These are phyloP conservation scores for Fusarium chaquense DNA, from an alignment of 2,329 filamentous ascomycete species.

Conservation along the genomic window DNA sequence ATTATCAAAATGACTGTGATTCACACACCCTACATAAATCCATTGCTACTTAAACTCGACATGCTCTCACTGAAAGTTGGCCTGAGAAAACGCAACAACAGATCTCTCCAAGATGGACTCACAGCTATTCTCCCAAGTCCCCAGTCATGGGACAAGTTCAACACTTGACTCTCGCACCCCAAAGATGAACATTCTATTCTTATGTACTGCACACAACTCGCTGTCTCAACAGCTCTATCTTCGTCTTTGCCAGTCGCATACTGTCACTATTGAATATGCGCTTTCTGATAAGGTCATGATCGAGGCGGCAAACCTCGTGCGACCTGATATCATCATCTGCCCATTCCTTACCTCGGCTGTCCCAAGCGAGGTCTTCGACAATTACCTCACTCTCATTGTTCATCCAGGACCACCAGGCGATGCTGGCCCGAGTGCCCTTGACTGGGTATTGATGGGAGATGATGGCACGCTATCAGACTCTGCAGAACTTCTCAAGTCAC, in stretches of 20 bases:
- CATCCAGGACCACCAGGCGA: constrained; percentile 34
- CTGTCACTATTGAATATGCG: constrained; percentile 29
- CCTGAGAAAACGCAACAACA: neutral
- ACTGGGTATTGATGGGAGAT: constrained; percentile 36
- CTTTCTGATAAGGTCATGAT: constrained; percentile 34
- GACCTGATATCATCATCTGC: constrained; percentile 28
- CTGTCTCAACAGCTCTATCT: constrained; percentile 34
- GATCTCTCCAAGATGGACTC: neutral
- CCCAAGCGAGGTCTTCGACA: constrained; percentile 18
- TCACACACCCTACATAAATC: neutral
- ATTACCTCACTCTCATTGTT: constrained; percentile 32
- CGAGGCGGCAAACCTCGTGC: constrained; percentile 23
- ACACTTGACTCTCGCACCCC: neutral
- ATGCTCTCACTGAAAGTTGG: neutral
- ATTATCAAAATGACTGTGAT: neutral
- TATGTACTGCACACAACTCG: constrained; percentile 37
- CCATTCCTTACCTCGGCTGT: constrained; percentile 30
- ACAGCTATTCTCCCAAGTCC: neutral
- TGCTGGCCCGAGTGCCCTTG: constrained; percentile 32
- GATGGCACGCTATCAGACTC: constrained; percentile 24
- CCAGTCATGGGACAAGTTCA: neutral
- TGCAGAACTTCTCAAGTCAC: constrained; percentile 18
- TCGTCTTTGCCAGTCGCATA: constrained; percentile 16
- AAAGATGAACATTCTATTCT: constrained; percentile 34
- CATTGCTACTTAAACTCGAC: constrained; percentile 20